A percentile compares a stretch with the other conserved stretches of the same genome.
phyloP scores from a whole-genome alignment of 106 monocot species.

The Ottelia alismoides region DNA sequence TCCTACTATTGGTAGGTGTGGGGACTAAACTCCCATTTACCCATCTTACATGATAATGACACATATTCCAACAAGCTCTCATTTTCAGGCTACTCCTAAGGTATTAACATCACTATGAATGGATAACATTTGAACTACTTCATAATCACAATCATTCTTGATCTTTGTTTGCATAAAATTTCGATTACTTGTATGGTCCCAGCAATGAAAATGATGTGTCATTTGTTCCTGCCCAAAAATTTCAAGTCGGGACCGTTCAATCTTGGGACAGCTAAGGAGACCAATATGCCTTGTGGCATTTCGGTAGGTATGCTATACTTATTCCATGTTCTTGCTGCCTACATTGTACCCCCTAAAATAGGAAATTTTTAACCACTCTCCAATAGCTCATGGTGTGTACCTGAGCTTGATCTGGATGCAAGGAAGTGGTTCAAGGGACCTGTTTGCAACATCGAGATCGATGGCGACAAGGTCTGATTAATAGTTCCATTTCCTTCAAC shows the following conservation, averaged over 20 bases:
- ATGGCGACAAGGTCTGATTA: no score
- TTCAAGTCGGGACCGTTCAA: conserved; percentile 74
- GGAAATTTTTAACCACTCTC: conserved; percentile 61
- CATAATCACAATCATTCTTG: background rate
- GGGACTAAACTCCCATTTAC: no score
- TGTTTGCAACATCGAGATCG: conserved; percentile 46
- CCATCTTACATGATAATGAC: no score
- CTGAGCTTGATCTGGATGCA: conserved; percentile 53
- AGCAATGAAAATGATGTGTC: conserved; percentile 64
- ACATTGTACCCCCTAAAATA: conserved; percentile 52
- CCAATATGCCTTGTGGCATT: conserved; percentile 67
- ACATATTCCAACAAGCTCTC: no score
- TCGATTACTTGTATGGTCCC: conserved; percentile 43
- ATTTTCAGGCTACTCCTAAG: conserved; percentile 50
- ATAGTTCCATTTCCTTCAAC: no score
- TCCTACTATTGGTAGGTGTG: no score
- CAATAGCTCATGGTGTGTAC: conserved; percentile 39
- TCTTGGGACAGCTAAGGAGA: conserved; percentile 46
- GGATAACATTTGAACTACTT: background rate
- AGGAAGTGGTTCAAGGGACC: conserved; percentile 89
- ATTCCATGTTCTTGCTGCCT: conserved; percentile 58
- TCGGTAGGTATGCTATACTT: conserved; percentile 82
- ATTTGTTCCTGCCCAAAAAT: conserved; percentile 14
- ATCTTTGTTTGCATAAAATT: conserved; percentile 25
- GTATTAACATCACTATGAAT: background rate